phyloP scores from a whole-genome alignment of 176 grass and related monocot genomes.

The Raddia guianensis region DNA sequence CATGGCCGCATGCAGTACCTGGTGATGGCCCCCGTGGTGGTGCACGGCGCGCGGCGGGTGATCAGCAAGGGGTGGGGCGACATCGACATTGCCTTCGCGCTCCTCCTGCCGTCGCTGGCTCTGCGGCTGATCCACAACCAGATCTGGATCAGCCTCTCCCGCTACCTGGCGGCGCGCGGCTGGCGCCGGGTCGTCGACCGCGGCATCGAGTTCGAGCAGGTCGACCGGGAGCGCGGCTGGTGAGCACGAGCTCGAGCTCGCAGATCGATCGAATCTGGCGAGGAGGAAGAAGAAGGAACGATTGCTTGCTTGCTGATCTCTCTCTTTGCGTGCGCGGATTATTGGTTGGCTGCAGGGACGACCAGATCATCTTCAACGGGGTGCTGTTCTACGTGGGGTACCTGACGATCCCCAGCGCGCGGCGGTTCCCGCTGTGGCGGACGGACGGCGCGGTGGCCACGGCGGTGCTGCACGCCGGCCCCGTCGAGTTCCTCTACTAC shows the following conservation, averaged over 20 bases:
- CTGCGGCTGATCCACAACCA: slow-evolving; percentile 12
- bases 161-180: not conserved
- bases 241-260: not conserved
- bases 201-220: slow-evolving; percentile 1
- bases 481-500: slow-evolving; percentile 97
- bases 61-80: not conserved
- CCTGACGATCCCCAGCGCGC: slow-evolving; percentile 28
- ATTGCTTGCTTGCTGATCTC: too few species aligned
- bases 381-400: slow-evolving; percentile 60
- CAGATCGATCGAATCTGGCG: too few species aligned
- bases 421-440: slow-evolving; percentile 57
- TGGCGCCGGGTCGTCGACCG: not conserved
- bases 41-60: not conserved
- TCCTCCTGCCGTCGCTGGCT: not conserved
- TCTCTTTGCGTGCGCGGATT: not conserved
- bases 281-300: too few species aligned
- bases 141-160: slow-evolving; percentile 1
- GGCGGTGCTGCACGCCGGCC: slow-evolving; percentile 63
- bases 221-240: not conserved
- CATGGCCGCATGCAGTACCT: not conserved
- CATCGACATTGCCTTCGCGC: not conserved
- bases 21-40: not conserved
- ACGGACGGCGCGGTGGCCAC: slow-evolving; percentile 55
- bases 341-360: slow-evolving; percentile 58
- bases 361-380: slow-evolving; percentile 89